Conservation (phyloP, 2,329 filamentous ascomycete species). For the Alternaria ethzedia region DNA sequence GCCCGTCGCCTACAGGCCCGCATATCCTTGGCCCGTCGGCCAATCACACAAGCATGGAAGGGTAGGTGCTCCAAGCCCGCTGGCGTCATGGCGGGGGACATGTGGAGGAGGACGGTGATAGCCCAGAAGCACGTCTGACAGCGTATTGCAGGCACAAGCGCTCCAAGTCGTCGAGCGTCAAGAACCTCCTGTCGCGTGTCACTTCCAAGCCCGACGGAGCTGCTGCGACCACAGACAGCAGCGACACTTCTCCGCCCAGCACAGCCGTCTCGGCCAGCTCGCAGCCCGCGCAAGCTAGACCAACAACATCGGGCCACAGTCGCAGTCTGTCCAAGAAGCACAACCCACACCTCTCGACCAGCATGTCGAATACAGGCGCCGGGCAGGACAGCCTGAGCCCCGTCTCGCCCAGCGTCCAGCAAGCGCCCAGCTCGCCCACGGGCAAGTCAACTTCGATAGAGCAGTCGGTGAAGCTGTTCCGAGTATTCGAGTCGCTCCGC, state of each 20-base stretch:
- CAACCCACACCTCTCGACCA: constrained; percentile 37
- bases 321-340: constrained; percentile 39
- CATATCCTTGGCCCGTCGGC: constrained; percentile 8
- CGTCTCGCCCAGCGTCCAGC: constrained; percentile 22
- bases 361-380: constrained; percentile 29
- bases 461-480: constrained; percentile 92
- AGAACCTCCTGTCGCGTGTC: constrained; percentile 45
- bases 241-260: constrained; percentile 21
- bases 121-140: constrained; percentile 4
- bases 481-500: constrained; percentile 89
- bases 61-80: constrained; percentile 33
- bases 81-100: constrained; percentile 12
- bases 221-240: constrained; percentile 28
- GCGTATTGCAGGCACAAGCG: constrained; percentile 49
- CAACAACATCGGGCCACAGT: constrained; percentile 21
- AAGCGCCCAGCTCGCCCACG: constrained; percentile 36
- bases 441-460: constrained; percentile 67
- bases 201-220: constrained; percentile 39
- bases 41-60: constrained; percentile 39
- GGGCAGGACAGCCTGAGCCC: constrained; percentile 26
- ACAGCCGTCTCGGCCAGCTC: constrained; percentile 34
- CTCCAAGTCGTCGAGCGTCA: constrained; percentile 49
- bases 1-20: neutral
- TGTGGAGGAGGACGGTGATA: neutral
- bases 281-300: constrained; percentile 19